These are phyloP conservation scores for Melampsora occidentalis DNA, from an alignment of 1,284 basidiomycete genomes.

Conservation along the genomic window DNA sequence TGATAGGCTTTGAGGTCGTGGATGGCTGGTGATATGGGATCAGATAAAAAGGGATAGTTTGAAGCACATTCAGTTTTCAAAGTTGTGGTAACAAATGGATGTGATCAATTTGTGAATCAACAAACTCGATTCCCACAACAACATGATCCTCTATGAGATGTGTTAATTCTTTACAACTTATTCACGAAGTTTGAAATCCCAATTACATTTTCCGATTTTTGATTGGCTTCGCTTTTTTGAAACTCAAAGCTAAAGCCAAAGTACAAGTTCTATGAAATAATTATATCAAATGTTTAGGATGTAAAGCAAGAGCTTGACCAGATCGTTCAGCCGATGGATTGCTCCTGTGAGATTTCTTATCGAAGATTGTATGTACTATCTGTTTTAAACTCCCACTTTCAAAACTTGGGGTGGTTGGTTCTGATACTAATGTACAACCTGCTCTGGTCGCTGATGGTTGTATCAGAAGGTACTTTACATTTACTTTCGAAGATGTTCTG, in stretches of 20 bases:
- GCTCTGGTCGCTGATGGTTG: constrained; percentile 2
- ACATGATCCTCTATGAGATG: too few relatives aligned
- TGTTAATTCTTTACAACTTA: too few relatives aligned
- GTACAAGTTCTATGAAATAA: constrained; percentile 20
- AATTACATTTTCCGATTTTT: not conserved
- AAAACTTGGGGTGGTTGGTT: not conserved
- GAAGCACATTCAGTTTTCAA: too few relatives aligned
- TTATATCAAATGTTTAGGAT: constrained; percentile 37
- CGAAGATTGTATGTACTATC: constrained; percentile 12
- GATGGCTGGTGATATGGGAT: too few relatives aligned
- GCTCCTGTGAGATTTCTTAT: not conserved
- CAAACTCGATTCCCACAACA: too few relatives aligned
- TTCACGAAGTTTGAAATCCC: too few relatives aligned
- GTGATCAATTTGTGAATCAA: too few relatives aligned
- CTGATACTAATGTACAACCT: constrained; percentile 18
- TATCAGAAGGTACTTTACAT: constrained; percentile 19
- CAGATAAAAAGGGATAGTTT: too few relatives aligned
- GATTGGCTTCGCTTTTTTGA: not conserved
- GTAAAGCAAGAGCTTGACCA: constrained; percentile 22
- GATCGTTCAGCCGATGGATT: constrained; percentile 25
- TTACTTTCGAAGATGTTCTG: constrained; percentile 32
- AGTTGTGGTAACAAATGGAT: too few relatives aligned
- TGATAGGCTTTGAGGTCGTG: too few relatives aligned
- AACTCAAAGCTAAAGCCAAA: not conserved
- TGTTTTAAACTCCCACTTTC: not conserved